Base-by-base conservation (phyloP, 2,329 filamentous ascomycete genomes). In the Rachicladosporium sp. region DNA sequence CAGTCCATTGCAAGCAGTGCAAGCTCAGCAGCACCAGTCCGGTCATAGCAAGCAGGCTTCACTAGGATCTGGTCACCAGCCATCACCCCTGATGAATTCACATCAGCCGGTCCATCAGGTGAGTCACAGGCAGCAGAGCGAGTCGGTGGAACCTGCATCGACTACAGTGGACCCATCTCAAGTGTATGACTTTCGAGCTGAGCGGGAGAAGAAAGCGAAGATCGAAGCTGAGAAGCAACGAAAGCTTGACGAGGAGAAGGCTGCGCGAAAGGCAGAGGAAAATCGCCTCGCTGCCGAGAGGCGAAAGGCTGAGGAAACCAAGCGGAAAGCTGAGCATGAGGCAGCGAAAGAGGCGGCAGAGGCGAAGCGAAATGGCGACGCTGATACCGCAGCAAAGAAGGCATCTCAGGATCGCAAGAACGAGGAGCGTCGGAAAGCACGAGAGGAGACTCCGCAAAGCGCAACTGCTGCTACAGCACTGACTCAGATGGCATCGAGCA, bases 121-220 rank as follows among this genome's bases (percentile, higher is more conserved):
- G 13, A 35, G 41, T 27, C 46, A 45, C 19, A 44, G 51, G 29
- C 53, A 53, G 35, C 37, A 46, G 23, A 53, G 49, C 40, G 46
- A 44, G 9, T 53, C 56, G 10, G 52, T 51, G 6, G 51, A 52
- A 39, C 42, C 61, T 37, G 45, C 57, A 12, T 60, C 63, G 4
- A 61, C 53, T 3, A 73, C 69, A 2, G 67, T 74, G 12, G 67
- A 73, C 50, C 70, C 71, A 2, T 69, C 60, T 34, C 66, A 69
- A 35, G 67, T 73, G 2, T 74, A 73, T 43, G 68, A 74, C 42
- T 68, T 68, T 2, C 71, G 66, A 54, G 65, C 65, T 3, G 65
- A 69, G 43, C 63, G 68, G 36, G 62, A 68, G 43, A 56, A 67
- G 30, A 62, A 65, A 47, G 53, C 52, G 3, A 46, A 47, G 15